Evolutionary conservation across 345 rosid genomes (phyloP), one percentile per base, ranked within the genome.

Genomic region (Citrus inodora): DNA sequence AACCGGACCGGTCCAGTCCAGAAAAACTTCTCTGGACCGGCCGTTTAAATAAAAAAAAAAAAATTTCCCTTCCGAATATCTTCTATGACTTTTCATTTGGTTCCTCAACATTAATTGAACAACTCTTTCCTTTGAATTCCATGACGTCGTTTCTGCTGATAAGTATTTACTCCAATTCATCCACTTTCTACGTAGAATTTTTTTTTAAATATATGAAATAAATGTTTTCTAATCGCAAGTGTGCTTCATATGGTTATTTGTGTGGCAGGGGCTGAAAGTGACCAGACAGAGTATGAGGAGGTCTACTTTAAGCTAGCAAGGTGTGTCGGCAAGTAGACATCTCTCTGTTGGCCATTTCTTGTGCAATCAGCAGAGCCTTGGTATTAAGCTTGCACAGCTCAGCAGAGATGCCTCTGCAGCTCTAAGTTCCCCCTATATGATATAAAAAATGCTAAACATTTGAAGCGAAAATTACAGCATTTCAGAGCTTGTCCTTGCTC

Each of bases 361-460:
- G 91, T 89, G 92, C 79, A 90, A 86, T 67, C 92, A 90, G 38
- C 90, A 86, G 62, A 90, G 91, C 80, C 88, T 91, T 67, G 94
- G 94, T 71, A 62, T 89, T 56, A 87, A 85, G 79, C 91, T 91
- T 64, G 92, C 94, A 5, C 91, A 85, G 80, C 94, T 90, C 48
- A 75, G 92, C 63, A 85, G 88, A 71, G 90, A 91, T 83, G 94
- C 92, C 67, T 91, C 94, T 84, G 94, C 90, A 75, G 94, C 92
- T 61, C 90, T 91, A 78, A 91, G 90, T 85, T 33, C 35, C 51
- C 13, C 35, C 53, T 38, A 24, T 9, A 42, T 71, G 56, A 32
- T 37, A 37, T 7, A 38, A 65, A 35, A 51, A 46, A 61, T 27
- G 51, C 63, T 66, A 68, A 63, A 60, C 25, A 19, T 48, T 69